Percentiles rank a stretch among this genome's conserved stretches.
Evolutionary conservation across 139 green algal genomes (phyloP).

Genomic region (Chlorella sorokiniana): DNA sequence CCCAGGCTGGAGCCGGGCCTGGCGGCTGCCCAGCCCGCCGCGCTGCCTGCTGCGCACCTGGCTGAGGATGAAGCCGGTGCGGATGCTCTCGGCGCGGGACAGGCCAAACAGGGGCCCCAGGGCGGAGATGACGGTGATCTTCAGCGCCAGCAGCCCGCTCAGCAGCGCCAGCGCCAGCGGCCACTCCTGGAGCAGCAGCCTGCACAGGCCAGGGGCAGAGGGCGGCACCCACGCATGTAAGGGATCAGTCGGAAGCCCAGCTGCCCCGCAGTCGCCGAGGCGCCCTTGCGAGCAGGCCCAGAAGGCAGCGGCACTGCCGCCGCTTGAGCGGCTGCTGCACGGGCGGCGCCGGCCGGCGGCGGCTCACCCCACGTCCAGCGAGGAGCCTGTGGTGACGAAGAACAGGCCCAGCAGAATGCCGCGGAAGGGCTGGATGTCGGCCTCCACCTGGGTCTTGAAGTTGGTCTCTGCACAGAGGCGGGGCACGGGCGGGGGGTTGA

Average conservation of each 20-base stretch:
- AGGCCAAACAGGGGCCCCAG: constrained; percentile 82
- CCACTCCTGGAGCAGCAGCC: constrained; percentile 71
- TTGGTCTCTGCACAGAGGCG: constrained; percentile 65
- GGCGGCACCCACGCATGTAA: not conserved
- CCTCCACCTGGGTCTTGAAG: constrained; percentile 82
- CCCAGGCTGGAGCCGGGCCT: not conserved
- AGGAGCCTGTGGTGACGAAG: constrained; percentile 85
- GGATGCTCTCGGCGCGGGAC: constrained; percentile 70
- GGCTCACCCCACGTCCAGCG: constrained; percentile 60
- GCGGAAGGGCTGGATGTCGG: constrained; percentile 91
- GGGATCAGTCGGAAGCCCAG: not conserved
- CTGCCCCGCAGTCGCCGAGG: too few relatives aligned
- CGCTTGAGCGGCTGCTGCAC: not conserved
- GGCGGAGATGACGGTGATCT: constrained; percentile 82
- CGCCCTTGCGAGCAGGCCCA: not conserved
- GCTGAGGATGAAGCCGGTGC: constrained; percentile 86
- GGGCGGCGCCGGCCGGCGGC: too few relatives aligned
- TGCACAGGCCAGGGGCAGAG: not conserved
- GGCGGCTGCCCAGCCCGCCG: not conserved
- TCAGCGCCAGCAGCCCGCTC: constrained; percentile 84
- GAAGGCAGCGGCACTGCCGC: not conserved
- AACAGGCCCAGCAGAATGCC: constrained; percentile 93
- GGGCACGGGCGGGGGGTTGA: not conserved
- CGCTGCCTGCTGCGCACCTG: constrained; percentile 7
- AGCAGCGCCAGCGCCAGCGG: constrained; percentile 73